These are phyloP conservation scores for Ganoderma meredithae DNA, from an alignment of 1,284 basidiomycete genomes.

Conservation along the genomic window DNA sequence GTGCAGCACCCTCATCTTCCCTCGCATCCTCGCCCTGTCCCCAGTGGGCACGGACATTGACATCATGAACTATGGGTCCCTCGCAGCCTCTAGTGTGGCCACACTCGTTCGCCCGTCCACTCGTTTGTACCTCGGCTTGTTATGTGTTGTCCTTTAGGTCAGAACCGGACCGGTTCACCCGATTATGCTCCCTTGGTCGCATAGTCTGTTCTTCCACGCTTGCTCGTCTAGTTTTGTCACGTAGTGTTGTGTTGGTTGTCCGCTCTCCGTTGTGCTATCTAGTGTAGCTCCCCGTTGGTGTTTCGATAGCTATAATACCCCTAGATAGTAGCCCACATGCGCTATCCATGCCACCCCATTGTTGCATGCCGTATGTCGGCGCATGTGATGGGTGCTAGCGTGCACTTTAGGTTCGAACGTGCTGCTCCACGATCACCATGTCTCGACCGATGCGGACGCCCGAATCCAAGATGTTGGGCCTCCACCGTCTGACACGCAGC, in stretches of 20 bases:
- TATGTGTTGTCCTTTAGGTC: constrained; percentile 10
- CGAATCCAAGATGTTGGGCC: not conserved
- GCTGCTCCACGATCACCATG: not conserved
- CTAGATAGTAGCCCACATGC: constrained; percentile 19
- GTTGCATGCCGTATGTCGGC: constrained; percentile 5
- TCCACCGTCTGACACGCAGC: not conserved
- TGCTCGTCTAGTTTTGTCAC: not conserved
- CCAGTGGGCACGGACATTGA: constrained; percentile 14
- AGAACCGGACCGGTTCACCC: constrained; percentile 7
- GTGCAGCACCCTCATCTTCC: constrained; percentile 29
- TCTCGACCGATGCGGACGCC: not conserved
- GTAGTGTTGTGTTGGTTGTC: not conserved
- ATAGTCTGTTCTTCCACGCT: not conserved
- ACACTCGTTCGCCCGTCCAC: constrained; percentile 27
- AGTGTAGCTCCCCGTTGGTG: not conserved
- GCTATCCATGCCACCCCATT: constrained; percentile 13
- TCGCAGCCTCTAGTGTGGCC: constrained; percentile 15
- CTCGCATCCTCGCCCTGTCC: constrained; percentile 11
- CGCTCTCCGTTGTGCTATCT: constrained; percentile 12
- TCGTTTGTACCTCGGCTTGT: constrained; percentile 23
- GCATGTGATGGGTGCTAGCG: not conserved
- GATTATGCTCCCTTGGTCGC: not conserved
- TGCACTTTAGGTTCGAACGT: not conserved
- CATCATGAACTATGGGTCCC: constrained; percentile 16
- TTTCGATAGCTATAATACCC: constrained; percentile 9